phyloP scores from a whole-genome alignment of 2,329 filamentous ascomycete genomes.

The Didymella arachidicola region DNA sequence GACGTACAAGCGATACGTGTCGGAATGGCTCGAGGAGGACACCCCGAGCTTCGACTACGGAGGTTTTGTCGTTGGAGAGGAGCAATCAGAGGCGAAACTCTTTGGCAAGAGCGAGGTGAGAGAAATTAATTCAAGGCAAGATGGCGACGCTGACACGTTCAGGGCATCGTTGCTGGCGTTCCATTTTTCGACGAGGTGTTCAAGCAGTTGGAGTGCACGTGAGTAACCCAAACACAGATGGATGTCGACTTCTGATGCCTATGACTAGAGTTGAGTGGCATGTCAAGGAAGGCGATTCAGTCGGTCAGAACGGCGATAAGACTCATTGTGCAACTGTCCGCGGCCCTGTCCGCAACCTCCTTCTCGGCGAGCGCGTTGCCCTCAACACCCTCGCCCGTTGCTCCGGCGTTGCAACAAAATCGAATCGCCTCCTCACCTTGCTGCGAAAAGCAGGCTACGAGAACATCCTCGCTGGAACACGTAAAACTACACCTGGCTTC shows the following conservation, averaged over 20 bases:
- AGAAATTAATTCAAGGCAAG: neutral
- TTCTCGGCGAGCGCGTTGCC: slow-evolving; percentile 93
- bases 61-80: slow-evolving; percentile 90
- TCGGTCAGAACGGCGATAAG: slow-evolving; percentile 59
- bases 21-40: slow-evolving; percentile 92
- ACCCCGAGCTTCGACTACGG: slow-evolving; percentile 97
- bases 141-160: neutral
- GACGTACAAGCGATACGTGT: slow-evolving; percentile 81
- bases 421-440: slow-evolving; percentile 58
- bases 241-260: neutral
- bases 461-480: slow-evolving; percentile 88
- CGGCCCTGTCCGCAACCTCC: slow-evolving; percentile 81
- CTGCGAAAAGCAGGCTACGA: slow-evolving; percentile 72
- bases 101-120: slow-evolving; percentile 65
- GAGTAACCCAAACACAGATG: slow-evolving; percentile 41
- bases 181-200: slow-evolving; percentile 98
- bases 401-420: slow-evolving; percentile 83
- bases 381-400: slow-evolving; percentile 90
- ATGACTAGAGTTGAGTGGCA: slow-evolving; percentile 76
- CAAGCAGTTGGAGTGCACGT: slow-evolving; percentile 82
- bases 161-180: slow-evolving; percentile 86
- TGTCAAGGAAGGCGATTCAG: slow-evolving; percentile 73
- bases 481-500: slow-evolving; percentile 97
- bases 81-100: slow-evolving; percentile 58
- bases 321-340: slow-evolving; percentile 78